Evolutionary conservation across 305 asterid species (phyloP).

Genomic region (Solanum chacoense): DNA sequence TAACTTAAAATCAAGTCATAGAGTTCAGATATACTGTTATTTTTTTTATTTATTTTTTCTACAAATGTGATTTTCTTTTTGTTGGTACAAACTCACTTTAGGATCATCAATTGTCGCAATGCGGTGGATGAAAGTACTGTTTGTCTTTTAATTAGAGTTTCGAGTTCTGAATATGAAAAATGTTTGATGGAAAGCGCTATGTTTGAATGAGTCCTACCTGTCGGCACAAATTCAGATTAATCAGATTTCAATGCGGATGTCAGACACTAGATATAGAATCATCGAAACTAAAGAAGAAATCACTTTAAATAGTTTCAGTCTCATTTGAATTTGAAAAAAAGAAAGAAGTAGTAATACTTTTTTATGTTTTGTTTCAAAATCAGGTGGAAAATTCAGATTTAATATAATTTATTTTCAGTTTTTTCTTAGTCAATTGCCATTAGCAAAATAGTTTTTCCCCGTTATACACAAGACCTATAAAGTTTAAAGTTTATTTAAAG

Average conservation of each 20-base stretch:
- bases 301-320: background rate
- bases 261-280: background rate
- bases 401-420: background rate
- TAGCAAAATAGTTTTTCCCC: background rate
- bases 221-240: background rate
- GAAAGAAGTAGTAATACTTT: background rate
- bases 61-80: background rate
- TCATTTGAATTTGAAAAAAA: background rate
- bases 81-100: background rate
- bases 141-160: background rate
- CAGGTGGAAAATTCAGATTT: background rate
- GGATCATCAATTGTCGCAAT: background rate
- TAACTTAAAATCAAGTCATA: background rate
- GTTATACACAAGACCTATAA: background rate
- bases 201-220: rapidly evolving
- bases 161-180: background rate
- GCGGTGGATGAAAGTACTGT: background rate
- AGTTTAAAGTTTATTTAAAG: background rate
- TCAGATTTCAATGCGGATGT: rapidly evolving
- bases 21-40: background rate
- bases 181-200: background rate
- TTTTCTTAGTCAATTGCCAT: background rate
- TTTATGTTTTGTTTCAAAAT: background rate
- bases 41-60: background rate
- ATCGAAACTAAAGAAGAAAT: no score